phyloP scores from a whole-genome alignment of 108 stramenopile genomes.

The Thalassiosira profunda region DNA sequence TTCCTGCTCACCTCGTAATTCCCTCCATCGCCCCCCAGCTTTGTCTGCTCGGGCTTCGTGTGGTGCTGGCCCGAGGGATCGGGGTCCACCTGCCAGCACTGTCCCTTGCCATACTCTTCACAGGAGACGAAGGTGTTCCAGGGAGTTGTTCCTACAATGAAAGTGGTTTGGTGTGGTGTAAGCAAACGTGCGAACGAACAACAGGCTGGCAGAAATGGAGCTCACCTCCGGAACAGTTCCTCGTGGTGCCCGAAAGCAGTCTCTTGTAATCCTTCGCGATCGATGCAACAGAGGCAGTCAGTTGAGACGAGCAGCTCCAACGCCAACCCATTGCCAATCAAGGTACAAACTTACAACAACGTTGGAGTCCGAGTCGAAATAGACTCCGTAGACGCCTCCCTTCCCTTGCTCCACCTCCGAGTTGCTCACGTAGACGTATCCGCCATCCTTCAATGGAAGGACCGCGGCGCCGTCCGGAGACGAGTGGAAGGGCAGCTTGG shows the following conservation, averaged over 20 bases:
- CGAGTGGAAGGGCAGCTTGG: conserved; percentile 21
- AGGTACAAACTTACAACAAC: no score
- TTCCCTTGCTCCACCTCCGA: not conserved
- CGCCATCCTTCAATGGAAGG: conserved; percentile 21
- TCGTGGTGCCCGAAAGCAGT: conserved; percentile 19
- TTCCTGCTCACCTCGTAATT: conserved; percentile 44
- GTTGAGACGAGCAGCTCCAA: no score
- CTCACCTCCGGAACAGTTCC: conserved; percentile 47
- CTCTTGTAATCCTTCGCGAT: conserved; percentile 43
- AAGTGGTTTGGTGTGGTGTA: not conserved
- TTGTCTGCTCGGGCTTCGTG: conserved; percentile 15
- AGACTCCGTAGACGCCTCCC: conserved; percentile 26
- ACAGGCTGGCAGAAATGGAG: not conserved
- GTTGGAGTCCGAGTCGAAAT: conserved; percentile 31
- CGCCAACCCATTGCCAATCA: no score
- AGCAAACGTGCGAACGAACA: not conserved
- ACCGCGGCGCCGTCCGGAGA: conserved; percentile 30
- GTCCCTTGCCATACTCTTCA: conserved; percentile 57
- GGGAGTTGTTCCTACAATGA: conserved; percentile 29
- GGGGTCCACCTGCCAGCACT: conserved; percentile 69
- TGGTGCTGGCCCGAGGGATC: conserved; percentile 43
- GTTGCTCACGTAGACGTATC: conserved; percentile 35
- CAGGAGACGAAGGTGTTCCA: conserved; percentile 71
- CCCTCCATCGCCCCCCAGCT: conserved; percentile 25
- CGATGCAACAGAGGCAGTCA: no score